These are phyloP conservation scores for Aspergillus costaricaensis DNA, from an alignment of 2,329 filamentous ascomycete genomes.

Conservation along the genomic window DNA sequence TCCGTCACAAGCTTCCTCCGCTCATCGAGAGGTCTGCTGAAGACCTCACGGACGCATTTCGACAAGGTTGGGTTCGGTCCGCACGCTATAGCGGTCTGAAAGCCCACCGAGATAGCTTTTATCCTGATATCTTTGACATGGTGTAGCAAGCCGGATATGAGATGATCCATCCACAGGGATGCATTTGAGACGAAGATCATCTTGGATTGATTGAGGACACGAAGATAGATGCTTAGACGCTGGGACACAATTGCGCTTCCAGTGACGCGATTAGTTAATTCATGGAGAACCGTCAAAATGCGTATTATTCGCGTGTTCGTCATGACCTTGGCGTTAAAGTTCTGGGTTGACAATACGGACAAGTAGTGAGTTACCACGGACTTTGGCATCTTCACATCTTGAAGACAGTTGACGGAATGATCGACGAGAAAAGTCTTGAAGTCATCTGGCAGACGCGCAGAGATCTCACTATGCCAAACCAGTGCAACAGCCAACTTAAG, in stretches of 20 bases:
- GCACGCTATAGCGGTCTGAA: constrained; percentile 68
- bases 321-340: constrained; percentile 74
- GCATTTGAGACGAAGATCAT: constrained; percentile 68
- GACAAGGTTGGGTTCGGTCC: constrained; percentile 70
- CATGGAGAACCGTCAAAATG: constrained; percentile 69
- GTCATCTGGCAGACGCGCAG: constrained; percentile 70
- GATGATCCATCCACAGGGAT: constrained; percentile 76
- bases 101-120: constrained; percentile 72
- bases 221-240: constrained; percentile 76
- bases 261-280: constrained; percentile 70
- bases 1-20: constrained; percentile 68
- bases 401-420: constrained; percentile 72
- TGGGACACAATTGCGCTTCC: constrained; percentile 80
- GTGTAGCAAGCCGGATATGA: constrained; percentile 81
- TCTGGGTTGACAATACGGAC: constrained; percentile 77
- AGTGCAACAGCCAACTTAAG: constrained; percentile 76
- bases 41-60: constrained; percentile 59
- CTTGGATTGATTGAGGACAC: constrained; percentile 71
- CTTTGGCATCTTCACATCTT: constrained; percentile 70
- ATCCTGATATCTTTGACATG: constrained; percentile 72
- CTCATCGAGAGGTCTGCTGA: constrained; percentile 54
- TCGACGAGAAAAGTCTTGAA: constrained; percentile 81
- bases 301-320: constrained; percentile 69
- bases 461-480: constrained; percentile 71
- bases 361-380: constrained; percentile 76